Evolutionary conservation across 495 filamentous ascomycete species (phyloP), one percentile per base, ranked within the genome.

Genomic region (Collariella sp.): DNA sequence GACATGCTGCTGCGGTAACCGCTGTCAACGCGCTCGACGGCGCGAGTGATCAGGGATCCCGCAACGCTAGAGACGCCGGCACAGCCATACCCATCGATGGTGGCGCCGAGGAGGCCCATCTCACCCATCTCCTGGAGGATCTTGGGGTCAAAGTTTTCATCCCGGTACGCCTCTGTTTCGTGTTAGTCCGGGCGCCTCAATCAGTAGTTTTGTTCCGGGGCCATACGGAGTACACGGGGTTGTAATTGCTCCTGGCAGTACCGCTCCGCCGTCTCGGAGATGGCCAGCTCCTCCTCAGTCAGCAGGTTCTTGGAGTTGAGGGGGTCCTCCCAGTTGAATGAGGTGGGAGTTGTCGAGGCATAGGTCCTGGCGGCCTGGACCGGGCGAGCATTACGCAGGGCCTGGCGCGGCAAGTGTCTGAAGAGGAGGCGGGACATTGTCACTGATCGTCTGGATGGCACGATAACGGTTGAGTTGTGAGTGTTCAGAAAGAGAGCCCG

Each of bases 111-210:
- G 0, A 98, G 79, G 33, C 93, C 93, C 15, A 98, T 73, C 61
- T 95, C 89, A 54, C 93, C 93, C 93, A 98, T 98, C 72, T 98
- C 93, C 63, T 81, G 78, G 20, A 97, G 79, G 44, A 98, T 96
- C 54, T 82, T 80, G 50, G 79, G 79, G 69, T 98, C 93, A 70
- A 91, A 98, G 65, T 95, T 65, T 70, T 98, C 93, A 55, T 91
- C 85, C 59, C 93, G 82, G 72, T 96, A 96, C 57, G 93, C 94
- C 73, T 97, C 93, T 96, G 59, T 60, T 46, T 13, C 10, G 47
- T 29, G 55, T 66, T 52, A 64, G 60, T 33, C 42, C 24, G 47
- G 5, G 41, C 5, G 13, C 12, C 12, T 23, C 2, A 9, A 31
- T 13, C 7, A 3, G 16, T 5, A 11, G 20, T 19, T 34, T 18